Evolutionary conservation across 176 grass and related monocot genomes (phyloP), one percentile per base, ranked within the genome.

Genomic region (Aegilops umbellulata): DNA sequence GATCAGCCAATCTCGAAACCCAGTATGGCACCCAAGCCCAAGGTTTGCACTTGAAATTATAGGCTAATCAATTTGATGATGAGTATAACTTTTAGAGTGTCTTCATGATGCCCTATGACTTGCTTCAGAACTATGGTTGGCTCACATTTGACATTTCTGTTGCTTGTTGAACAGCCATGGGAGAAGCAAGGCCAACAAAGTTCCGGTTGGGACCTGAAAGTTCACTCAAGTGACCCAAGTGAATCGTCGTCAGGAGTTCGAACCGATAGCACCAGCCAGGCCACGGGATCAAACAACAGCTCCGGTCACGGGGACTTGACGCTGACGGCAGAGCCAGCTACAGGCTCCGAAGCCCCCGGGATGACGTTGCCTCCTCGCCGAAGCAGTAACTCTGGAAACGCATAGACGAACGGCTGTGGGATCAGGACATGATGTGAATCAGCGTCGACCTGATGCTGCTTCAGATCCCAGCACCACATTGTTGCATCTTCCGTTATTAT

Each of bases 21-120:
- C 64, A 58, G 84, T 76, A 80, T 95, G 65, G 86, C 88, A 84
- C 93, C 90, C 5, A 88, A 88, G 49, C 90, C 80, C 77, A 95
- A 95, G 90, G 90, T 92, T 86, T 80, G 77, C 22, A 82, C 24
- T 83, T 19, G 0, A 65, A 57, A 64, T 30, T 35, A 8, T 44
- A 47, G 9, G 10, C 74, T 88, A 83, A 49, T 23, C 61, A 31
- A 57, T 85, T 11, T 77, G 27, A 69, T 65, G 27, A 19, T 55
- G 79, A 80, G 2, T 58, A 58, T 22, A 55, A 9, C 55, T 19
- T 77, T 39, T 62, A 67, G 58, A 80, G 47, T 85, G 35, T 22
- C 29, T 76, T 69, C 10, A 34, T 83, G 30, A 57, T 68, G 19
- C 14, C 7, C 35, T 32, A 66, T 19, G 60, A 23, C 38, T 42